Percentiles rank a stretch among this genome's conserved stretches.
These are phyloP conservation scores for Apodospora peruviana DNA, from an alignment of 495 filamentous ascomycete species.

Conservation along the genomic window DNA sequence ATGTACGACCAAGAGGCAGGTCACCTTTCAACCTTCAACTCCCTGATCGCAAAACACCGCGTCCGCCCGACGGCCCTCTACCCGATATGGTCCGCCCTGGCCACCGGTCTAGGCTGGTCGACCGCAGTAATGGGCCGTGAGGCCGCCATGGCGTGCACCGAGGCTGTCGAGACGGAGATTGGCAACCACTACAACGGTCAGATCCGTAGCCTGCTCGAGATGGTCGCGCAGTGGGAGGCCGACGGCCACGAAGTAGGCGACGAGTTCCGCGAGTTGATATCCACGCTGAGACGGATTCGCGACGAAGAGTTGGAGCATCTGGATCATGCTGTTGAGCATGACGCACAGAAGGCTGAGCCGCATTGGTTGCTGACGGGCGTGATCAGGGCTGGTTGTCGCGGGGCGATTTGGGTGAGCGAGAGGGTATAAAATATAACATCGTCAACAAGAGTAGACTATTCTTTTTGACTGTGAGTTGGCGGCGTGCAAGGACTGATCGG, in stretches of 20 bases:
- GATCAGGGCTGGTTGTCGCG: slow-evolving; percentile 80
- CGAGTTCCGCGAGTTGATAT: slow-evolving; percentile 69
- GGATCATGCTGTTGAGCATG: slow-evolving; percentile 90
- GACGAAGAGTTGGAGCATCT: slow-evolving; percentile 97
- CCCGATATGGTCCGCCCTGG: slow-evolving; percentile 80
- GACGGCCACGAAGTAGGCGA: slow-evolving; percentile 71
- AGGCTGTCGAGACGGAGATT: slow-evolving; percentile 98
- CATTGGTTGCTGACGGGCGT: slow-evolving; percentile 85
- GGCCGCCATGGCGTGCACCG: slow-evolving; percentile 97
- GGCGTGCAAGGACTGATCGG: too few relatives aligned
- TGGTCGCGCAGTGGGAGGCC: slow-evolving; percentile 61
- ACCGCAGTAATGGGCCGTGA: slow-evolving; percentile 88
- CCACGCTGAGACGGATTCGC: slow-evolving; percentile 72
- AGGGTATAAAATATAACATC: slow-evolving; percentile 49
- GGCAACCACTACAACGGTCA: slow-evolving; percentile 94
- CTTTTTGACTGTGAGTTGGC: too few relatives aligned
- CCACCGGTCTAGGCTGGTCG: slow-evolving; percentile 80
- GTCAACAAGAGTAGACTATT: too few relatives aligned
- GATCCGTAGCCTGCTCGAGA: slow-evolving; percentile 71
- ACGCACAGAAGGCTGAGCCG: slow-evolving; percentile 79
- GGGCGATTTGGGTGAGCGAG: slow-evolving; percentile 92
- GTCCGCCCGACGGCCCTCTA: slow-evolving; percentile 92
- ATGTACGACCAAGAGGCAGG: slow-evolving; percentile 96
- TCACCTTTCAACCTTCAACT: slow-evolving; percentile 82
- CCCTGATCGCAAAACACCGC: slow-evolving; percentile 76